A percentile compares a stretch with the other conserved stretches of the same genome.
Conservation (phyloP, 176 grass and related monocot species). For the Hyparrhenia diplandra region DNA sequence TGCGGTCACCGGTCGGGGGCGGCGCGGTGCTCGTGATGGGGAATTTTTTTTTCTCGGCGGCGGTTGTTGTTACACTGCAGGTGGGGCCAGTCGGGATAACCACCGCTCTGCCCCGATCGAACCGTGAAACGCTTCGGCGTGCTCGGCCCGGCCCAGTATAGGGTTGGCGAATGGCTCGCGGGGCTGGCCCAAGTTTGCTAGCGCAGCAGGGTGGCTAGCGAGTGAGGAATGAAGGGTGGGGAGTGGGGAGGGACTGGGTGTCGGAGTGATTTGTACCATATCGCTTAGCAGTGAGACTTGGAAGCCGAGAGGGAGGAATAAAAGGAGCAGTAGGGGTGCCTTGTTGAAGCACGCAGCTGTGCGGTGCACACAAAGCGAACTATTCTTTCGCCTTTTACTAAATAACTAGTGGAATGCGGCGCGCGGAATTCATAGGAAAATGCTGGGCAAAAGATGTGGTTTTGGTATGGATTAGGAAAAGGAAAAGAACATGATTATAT, state of each 20-base stretch:
- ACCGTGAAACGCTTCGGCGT: background rate
- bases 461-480: too few species aligned
- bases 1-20: background rate
- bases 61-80: background rate
- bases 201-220: background rate
- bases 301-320: background rate
- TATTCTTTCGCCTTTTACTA: conserved; percentile 95
- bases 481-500: too few species aligned
- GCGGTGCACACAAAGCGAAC: conserved; percentile 62
- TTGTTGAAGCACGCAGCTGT: conserved; percentile 10
- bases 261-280: too few species aligned
- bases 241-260: too few species aligned
- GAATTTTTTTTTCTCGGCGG: background rate
- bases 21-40: background rate
- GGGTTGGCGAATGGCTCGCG: background rate
- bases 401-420: too few species aligned
- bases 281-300: too few species aligned
- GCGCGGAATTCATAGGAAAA: too few species aligned
- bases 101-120: background rate
- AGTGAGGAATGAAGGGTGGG: background rate
- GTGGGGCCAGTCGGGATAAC: background rate
- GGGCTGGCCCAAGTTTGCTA: background rate
- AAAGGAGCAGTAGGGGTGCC: background rate
- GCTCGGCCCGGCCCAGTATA: background rate
- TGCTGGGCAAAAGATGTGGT: too few species aligned